Evolutionary conservation across 1,284 basidiomycete genomes (phyloP).

Genomic region (Hemileia vastatrix): DNA sequence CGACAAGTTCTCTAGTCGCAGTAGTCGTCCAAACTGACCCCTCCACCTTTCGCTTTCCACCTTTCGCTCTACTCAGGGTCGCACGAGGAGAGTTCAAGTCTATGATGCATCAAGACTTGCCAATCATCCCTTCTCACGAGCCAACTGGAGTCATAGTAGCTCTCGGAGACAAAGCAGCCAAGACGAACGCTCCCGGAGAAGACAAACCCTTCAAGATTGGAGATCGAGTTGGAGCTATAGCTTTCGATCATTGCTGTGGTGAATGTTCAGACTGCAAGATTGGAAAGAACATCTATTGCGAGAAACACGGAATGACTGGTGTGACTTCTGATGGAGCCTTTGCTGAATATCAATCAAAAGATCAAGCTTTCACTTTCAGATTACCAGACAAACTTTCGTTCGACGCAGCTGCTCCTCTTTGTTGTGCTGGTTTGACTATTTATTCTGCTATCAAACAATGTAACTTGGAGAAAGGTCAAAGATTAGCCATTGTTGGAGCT

Average conservation of each 20-base stretch:
- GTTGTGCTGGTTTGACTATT: constrained; percentile 24
- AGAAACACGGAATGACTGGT: not conserved
- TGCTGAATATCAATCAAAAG: constrained; percentile 13
- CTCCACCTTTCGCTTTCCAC: not conserved
- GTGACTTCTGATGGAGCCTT: constrained; percentile 13
- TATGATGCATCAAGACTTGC: constrained; percentile 7
- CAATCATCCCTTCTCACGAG: constrained; percentile 23
- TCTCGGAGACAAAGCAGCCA: constrained; percentile 5
- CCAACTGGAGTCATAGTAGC: constrained; percentile 23
- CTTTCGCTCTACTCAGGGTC: constrained; percentile 5
- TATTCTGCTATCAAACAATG: constrained; percentile 18
- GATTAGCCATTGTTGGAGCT: constrained; percentile 15
- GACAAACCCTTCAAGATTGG: constrained; percentile 15
- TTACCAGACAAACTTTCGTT: constrained; percentile 16
- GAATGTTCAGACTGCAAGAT: constrained; percentile 21
- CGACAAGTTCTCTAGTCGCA: no score
- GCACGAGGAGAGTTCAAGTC: constrained; percentile 21
- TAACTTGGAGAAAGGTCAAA: constrained; percentile 9
- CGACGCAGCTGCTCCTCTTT: constrained; percentile 22
- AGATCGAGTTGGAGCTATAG: constrained; percentile 19
- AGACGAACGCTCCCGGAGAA: not conserved
- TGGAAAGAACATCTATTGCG: constrained; percentile 9
- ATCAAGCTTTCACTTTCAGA: not conserved
- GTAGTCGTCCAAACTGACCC: no score
- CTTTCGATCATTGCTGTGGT: constrained; percentile 18